These are phyloP conservation scores for Niebla homalea DNA, from an alignment of 495 filamentous ascomycete species.

Conservation along the genomic window DNA sequence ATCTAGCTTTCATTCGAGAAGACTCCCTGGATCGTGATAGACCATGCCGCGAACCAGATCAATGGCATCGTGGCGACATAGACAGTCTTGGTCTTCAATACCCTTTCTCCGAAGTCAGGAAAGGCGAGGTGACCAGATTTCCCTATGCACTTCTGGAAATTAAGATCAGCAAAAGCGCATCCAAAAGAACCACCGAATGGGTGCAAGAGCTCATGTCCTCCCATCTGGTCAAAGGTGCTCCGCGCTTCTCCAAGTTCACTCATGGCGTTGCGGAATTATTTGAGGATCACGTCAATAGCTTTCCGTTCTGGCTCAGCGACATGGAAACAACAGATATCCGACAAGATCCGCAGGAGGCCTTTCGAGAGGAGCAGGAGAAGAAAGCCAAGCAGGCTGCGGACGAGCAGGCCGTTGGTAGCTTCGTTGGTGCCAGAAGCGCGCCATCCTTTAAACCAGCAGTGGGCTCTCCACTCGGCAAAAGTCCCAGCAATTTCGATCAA, in stretches of 20 bases:
- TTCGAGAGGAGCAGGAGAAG: constrained; percentile 78
- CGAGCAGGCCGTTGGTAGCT: constrained; percentile 77
- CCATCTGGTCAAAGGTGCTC: constrained; percentile 78
- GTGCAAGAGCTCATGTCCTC: constrained; percentile 79
- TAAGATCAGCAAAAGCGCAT: constrained; percentile 62
- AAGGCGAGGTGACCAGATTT: constrained; percentile 85
- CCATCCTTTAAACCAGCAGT: constrained; percentile 40
- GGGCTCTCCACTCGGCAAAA: constrained; percentile 48
- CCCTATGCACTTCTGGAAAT: constrained; percentile 88
- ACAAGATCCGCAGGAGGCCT: constrained; percentile 79
- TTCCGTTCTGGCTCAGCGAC: constrained; percentile 90
- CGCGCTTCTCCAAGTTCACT: constrained; percentile 91
- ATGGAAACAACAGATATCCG: constrained; percentile 76
- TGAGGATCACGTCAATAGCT: constrained; percentile 88
- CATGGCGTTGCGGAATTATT: constrained; percentile 86
- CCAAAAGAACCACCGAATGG: constrained; percentile 65
- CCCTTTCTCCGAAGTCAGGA: constrained; percentile 70
- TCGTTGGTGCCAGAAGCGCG: constrained; percentile 41
- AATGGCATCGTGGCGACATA: constrained; percentile 88
- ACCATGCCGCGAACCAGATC: constrained; percentile 72
- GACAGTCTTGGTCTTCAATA: constrained; percentile 71
- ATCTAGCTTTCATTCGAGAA: constrained; percentile 85
- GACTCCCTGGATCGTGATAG: constrained; percentile 71
- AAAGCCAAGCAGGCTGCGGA: constrained; percentile 69
- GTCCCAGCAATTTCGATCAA: constrained; percentile 14